Conservation (phyloP, 1,284 basidiomycete species). For the Inonotus hispidus region DNA sequence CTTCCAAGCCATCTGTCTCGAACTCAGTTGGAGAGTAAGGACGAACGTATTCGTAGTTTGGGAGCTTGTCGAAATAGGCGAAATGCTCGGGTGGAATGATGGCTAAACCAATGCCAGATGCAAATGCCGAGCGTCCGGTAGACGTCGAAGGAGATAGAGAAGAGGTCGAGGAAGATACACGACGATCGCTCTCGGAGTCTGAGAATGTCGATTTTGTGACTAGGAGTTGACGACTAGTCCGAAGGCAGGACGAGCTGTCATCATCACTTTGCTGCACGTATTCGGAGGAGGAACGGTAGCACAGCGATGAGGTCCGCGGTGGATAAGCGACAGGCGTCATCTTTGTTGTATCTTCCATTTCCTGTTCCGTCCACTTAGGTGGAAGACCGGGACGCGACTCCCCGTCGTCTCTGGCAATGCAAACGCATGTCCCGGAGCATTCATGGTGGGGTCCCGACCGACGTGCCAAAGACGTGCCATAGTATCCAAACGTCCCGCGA, state of each 20-base stretch:
- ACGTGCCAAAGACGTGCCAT: constrained; percentile 11
- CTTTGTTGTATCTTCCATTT: background rate
- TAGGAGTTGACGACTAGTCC: constrained; percentile 4
- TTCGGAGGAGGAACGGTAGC: constrained; percentile 3
- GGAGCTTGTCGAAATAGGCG: constrained; percentile 10
- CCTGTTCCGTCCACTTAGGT: constrained; percentile 6
- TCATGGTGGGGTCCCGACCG: background rate
- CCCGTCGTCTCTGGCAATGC: constrained; percentile 1
- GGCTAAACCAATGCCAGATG: constrained; percentile 12
- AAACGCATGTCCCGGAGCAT: background rate
- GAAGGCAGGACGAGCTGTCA: background rate
- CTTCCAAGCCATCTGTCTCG: constrained; percentile 4
- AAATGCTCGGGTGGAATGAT: constrained; percentile 15
- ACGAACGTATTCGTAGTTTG: background rate
- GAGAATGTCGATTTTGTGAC: constrained; percentile 7
- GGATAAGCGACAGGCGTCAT: background rate
- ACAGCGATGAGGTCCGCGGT: constrained; percentile 9
- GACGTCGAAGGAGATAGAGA: constrained; percentile 8
- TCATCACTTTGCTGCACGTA: background rate
- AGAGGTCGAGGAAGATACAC: constrained; percentile 10
- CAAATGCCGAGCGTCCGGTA: background rate
- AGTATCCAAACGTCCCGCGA: constrained; percentile 19
- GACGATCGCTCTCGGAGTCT: constrained; percentile 15
- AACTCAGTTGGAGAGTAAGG: constrained; percentile 2
- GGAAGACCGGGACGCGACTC: background rate